Evolutionary conservation across 2,329 filamentous ascomycete species (phyloP).

Genomic region (Clarireedia monteithiana): DNA sequence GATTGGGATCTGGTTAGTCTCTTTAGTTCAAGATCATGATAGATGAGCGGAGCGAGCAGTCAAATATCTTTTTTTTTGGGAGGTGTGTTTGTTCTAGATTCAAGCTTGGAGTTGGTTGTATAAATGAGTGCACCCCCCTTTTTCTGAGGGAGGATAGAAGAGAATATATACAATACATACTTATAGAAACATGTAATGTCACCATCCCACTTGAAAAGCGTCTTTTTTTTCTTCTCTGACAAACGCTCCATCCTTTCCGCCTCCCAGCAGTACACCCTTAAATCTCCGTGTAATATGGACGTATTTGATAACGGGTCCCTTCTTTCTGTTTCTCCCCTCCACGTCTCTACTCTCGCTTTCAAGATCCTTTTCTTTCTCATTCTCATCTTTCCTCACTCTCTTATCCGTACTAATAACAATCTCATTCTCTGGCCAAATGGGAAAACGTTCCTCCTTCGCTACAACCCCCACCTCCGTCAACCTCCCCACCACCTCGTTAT

Average conservation of each 20-base stretch:
- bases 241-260: neutral
- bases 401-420: neutral
- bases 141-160: too few relatives aligned
- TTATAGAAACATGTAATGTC: neutral
- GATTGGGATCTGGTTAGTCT: too few relatives aligned
- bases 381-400: neutral
- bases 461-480: neutral
- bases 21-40: too few relatives aligned
- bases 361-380: neutral
- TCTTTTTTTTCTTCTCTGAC: neutral
- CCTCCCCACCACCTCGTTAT: neutral
- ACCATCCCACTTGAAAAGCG: neutral
- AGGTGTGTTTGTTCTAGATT: slow-evolving; percentile 18
- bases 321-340: neutral
- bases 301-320: neutral
- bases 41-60: too few relatives aligned
- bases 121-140: too few relatives aligned
- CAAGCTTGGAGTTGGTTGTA: too few relatives aligned
- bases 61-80: too few relatives aligned
- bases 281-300: neutral
- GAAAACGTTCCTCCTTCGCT: neutral
- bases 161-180: too few relatives aligned
- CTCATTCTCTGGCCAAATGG: neutral
- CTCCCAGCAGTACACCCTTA: neutral
- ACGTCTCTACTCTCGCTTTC: neutral